phyloP scores from a whole-genome alignment of 257 asterid species.

The Dorcoceras hygrometricum region DNA sequence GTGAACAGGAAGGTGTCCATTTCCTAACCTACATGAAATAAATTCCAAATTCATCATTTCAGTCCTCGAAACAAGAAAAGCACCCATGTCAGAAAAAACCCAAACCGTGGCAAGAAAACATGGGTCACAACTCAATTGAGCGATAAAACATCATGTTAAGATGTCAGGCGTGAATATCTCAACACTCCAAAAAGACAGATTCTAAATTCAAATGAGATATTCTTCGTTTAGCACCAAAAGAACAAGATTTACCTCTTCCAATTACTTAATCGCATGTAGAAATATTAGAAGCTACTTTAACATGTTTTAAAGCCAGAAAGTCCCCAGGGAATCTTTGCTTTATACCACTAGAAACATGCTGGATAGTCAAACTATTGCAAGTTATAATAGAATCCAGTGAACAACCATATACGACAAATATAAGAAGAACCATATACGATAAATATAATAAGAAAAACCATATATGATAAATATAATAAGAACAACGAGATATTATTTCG shows the following conservation, averaged over 20 bases:
- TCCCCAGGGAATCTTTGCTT: background rate
- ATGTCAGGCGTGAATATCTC: background rate
- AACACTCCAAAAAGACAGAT: background rate
- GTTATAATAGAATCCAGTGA: background rate
- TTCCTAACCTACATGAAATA: conserved; percentile 24
- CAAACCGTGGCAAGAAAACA: background rate
- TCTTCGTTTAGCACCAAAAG: background rate
- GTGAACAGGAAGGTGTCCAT: conserved; percentile 66
- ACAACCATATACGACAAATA: too few relatives aligned
- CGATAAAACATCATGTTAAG: background rate
- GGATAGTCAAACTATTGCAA: background rate
- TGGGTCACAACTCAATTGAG: background rate
- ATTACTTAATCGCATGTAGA: too few relatives aligned
- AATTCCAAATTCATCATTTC: conserved; percentile 1
- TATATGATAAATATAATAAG: too few relatives aligned
- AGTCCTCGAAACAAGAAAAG: background rate
- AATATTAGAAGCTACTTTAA: background rate
- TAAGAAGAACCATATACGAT: too few relatives aligned
- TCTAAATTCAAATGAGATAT: background rate
- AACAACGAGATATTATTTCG: too few relatives aligned
- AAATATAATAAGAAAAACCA: too few relatives aligned
- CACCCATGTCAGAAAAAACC: background rate
- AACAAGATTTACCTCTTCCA: background rate
- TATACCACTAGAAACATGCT: background rate
- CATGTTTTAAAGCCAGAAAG: background rate